Base-by-base conservation (phyloP, 495 filamentous ascomycete genomes). In the Pseudomonodictys pantanalensis region DNA sequence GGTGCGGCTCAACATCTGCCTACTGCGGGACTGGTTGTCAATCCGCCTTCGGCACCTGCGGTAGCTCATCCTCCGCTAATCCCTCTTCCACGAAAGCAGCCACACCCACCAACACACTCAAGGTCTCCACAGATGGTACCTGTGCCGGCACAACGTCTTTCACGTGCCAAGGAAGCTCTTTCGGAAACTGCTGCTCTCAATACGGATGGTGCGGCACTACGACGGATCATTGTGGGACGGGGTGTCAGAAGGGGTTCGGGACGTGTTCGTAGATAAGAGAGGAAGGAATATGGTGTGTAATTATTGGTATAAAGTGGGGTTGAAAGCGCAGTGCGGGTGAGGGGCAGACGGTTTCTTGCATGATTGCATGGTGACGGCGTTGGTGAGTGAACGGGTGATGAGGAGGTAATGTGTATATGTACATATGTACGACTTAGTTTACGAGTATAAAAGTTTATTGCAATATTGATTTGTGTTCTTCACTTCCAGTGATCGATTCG, bases 21-120 rank as follows among this genome's bases (percentile, higher is more conserved):
- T 68, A 68, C 33, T 68, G 65, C 26, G 60, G 56, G 3, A 62
- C 60, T 12, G 65, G 65, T 9, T 68, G 65, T 43, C 60, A 68
- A 23, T 6, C 65, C 12, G 41, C 1, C 12, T 64, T 60, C 30
- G 65, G 65, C 3, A 52, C 57, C 7, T 65, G 62, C 43, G 57
- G 48, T 20, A 44, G 48, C n/a, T 29, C 29, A 4, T 29, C 22
- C 30, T 3, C 29, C 20, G 11, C 52, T 7, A 46, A 41, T 38
- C 18, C 53, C 20, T 10, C 8, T 6, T n/a, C 53, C 28, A 20
- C 53, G 20, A 25, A 35, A 2, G 18, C 48, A 20, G 45, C 56
- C 28, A 17, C 57, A 2, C 17, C 57, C 25, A 39, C 57, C 17
- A 30, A 20, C 10, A 52, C 57, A 3, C 7, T 32, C 10, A 54